Evolutionary conservation across 371 early-diverging fungal genomes (phyloP).

Genomic region (Mucor racemosus): DNA sequence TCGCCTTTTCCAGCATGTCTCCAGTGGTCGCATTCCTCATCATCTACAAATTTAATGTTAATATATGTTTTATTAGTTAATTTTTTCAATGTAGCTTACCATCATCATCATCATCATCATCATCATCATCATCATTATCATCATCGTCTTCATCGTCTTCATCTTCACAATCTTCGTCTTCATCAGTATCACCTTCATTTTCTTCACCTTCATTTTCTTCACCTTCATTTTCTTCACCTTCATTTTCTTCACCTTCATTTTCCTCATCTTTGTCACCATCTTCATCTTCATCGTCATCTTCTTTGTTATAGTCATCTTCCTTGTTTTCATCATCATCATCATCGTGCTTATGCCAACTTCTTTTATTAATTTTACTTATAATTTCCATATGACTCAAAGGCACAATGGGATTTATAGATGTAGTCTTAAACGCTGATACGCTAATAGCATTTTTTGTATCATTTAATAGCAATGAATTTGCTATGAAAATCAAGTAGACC

Average conservation of each 20-base stretch:
- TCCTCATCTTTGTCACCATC: too few relatives aligned
- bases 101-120: not conserved
- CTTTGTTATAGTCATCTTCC: not conserved
- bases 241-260: too few relatives aligned
- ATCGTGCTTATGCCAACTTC: not conserved
- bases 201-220: too few relatives aligned
- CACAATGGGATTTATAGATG: not conserved
- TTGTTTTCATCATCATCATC: not conserved
- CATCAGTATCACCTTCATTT: not conserved
- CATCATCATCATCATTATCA: not conserved
- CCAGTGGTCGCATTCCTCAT: conserved; percentile 1
- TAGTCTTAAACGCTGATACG: not conserved
- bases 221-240: too few relatives aligned
- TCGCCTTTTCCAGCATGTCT: not conserved
- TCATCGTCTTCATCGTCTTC: not conserved
- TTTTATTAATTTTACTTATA: not conserved
- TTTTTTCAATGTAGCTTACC: not conserved
- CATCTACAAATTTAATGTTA: not conserved
- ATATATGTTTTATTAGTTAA: not conserved
- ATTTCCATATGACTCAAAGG: not conserved
- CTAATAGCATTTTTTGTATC: not conserved
- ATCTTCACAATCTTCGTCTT: not conserved
- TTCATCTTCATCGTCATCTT: not conserved
- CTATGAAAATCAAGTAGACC: not conserved
- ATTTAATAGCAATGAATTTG: not conserved